Percentiles rank a stretch among this genome's conserved stretches.
phyloP scores from a whole-genome alignment of 768 basidiomycete genomes.

The Auriscalpium microsporum region DNA sequence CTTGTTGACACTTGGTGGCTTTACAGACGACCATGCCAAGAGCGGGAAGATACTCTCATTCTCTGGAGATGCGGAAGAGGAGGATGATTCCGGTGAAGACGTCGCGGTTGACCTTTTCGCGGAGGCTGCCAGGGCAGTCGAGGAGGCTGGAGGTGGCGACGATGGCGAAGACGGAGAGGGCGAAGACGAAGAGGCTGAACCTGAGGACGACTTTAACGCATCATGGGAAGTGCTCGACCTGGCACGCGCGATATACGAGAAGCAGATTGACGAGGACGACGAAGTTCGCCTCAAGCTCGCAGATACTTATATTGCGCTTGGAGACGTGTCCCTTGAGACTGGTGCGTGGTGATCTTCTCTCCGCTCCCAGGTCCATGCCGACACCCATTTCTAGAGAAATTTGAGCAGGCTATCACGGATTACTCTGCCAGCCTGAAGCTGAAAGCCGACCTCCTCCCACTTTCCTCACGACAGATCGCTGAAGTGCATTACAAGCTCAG shows the following conservation, averaged over 20 bases:
- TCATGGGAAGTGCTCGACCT: constrained; percentile 98
- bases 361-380: neutral
- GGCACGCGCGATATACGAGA: constrained; percentile 79
- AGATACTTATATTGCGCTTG: constrained; percentile 83
- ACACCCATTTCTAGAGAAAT: constrained; percentile 60
- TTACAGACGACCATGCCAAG: constrained; percentile 26
- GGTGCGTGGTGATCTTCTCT: constrained; percentile 41
- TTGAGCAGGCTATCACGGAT: constrained; percentile 87
- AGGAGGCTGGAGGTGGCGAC: constrained; percentile 35
- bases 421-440: constrained; percentile 71
- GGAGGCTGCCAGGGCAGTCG: constrained; percentile 38
- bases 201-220: constrained; percentile 95
- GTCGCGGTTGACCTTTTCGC: constrained; percentile 57
- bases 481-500: constrained; percentile 93
- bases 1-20: constrained; percentile 8
- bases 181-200: constrained; percentile 65
- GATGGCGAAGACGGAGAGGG: constrained; percentile 48
- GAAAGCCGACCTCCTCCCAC: constrained; percentile 65
- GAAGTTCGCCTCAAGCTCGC: constrained; percentile 74
- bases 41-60: constrained; percentile 67
- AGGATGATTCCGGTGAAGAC: constrained; percentile 37
- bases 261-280: constrained; percentile 50
- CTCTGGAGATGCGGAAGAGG: constrained; percentile 70
- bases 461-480: constrained; percentile 88
- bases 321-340: constrained; percentile 95